Evolutionary conservation across 495 filamentous ascomycete genomes (phyloP), one percentile per base, ranked within the genome.

Genomic region (Penicillium chermesinum): DNA sequence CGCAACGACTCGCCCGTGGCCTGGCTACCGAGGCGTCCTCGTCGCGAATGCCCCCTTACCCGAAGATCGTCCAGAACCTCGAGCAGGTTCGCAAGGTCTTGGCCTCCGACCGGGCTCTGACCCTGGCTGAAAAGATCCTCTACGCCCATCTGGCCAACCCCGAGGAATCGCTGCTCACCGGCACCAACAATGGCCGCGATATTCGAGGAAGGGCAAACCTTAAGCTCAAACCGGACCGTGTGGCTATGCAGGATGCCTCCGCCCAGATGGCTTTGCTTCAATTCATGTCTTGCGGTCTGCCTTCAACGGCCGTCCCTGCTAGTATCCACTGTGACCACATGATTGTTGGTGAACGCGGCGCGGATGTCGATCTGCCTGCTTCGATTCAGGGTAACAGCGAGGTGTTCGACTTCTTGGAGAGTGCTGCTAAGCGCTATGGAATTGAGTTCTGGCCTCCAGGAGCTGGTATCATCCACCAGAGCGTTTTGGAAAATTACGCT

Each of bases 391-490:
- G 88, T 32, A 98, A 98, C 65, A 87, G 89, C 64, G 93, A 98
- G 72, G 90, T 98, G 3, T 98, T 95, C 62, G 89, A 98, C 68
- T 98, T 97, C 67, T 64, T 98, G 42, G 91, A 95, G 72, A 93
- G 87, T 37, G 93, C 93, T 1, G 86, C 86, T 5, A 91, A 89
- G 76, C 93, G 90, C 58, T 98, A 96, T 63, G 93, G 93, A 17
- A 96, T 98, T 55, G 91, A 96, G 64, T 98, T 98, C 67, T 98
- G 93, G 93, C 88, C 93, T 2, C 93, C 93, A 0, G 94, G 94
- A 43, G 93, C 93, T n/a, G 93, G 93, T 50, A 98, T 98, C 50
- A 98, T 98, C 54, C 93, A 98, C 71, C 93, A 98, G 77, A 94
- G 87, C 49, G 93, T 98, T 36, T 73, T 98, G 56, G 93, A 98